Evolutionary conservation across 164 flowering plant species (phyloP).

Genomic region (Hamamelis virginiana): DNA sequence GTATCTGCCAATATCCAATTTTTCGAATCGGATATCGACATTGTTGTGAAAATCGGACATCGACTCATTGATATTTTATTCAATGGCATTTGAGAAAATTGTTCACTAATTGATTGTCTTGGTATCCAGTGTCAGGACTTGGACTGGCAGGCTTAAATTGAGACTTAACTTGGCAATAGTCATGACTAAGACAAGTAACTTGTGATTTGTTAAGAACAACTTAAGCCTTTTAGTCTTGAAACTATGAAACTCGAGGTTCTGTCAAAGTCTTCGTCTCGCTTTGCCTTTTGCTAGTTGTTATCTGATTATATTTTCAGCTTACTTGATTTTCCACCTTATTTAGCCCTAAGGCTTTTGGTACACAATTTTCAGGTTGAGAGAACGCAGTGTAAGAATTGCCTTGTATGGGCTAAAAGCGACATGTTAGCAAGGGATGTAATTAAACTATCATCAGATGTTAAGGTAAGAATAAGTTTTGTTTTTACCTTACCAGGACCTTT

Average conservation of each 20-base stretch:
- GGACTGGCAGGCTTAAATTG: too few species aligned
- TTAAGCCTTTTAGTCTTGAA: background rate
- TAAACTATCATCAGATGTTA: slow-evolving; percentile 47
- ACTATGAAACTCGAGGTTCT: background rate
- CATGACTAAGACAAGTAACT: background rate
- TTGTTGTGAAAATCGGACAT: too few species aligned
- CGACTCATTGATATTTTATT: too few species aligned
- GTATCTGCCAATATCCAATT: too few species aligned
- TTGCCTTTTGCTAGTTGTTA: background rate
- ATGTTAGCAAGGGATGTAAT: slow-evolving; percentile 67
- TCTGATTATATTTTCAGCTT: background rate
- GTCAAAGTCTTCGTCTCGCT: background rate
- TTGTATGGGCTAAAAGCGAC: slow-evolving; percentile 98
- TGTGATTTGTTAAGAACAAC: background rate
- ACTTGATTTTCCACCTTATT: background rate
- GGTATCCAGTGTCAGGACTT: too few species aligned
- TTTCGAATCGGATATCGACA: too few species aligned
- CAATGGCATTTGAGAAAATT: too few species aligned
- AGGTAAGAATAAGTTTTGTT: slow-evolving; percentile 36
- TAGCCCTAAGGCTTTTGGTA: background rate
- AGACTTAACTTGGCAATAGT: too few species aligned
- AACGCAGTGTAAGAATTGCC: slow-evolving; percentile 66
- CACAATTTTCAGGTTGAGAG: slow-evolving; percentile 54
- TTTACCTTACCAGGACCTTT: background rate
- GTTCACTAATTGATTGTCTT: too few species aligned